A percentile compares a stretch with the other conserved stretches of the same genome.
Evolutionary conservation across 441 rosid species (phyloP).

Genomic region (Eruca vesicaria): DNA sequence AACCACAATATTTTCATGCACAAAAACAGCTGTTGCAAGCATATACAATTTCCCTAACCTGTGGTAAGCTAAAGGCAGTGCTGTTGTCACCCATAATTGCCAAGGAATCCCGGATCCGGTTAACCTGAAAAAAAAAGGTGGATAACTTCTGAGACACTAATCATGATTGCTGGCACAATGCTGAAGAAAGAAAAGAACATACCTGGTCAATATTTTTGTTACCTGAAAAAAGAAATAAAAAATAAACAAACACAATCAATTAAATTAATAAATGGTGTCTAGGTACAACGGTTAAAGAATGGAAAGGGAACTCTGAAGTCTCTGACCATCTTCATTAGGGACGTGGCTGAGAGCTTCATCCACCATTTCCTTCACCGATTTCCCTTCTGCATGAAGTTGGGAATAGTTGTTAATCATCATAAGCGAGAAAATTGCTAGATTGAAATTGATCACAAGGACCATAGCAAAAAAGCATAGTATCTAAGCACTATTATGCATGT

Average conservation of each 20-base stretch:
- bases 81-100: constrained; percentile 97
- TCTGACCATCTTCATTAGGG: constrained; percentile 84
- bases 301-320: constrained; percentile 40
- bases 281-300: too few species aligned
- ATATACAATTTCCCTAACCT: too few species aligned
- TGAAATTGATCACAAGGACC: constrained; percentile 24
- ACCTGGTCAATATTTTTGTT: constrained; percentile 91
- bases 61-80: constrained; percentile 98
- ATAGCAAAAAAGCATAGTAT: too few species aligned
- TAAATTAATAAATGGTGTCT: too few species aligned
- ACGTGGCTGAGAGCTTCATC: constrained; percentile 86
- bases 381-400: constrained; percentile 67
- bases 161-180: constrained; percentile 9
- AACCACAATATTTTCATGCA: background rate
- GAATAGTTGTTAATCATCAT: constrained; percentile 24
- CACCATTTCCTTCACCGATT: constrained; percentile 97
- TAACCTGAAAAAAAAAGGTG: constrained; percentile 54
- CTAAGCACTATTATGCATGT: constrained; percentile 1
- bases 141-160: constrained; percentile 22
- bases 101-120: constrained; percentile 91
- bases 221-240: constrained; percentile 63
- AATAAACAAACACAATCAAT: constrained; percentile 25
- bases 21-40: too few species aligned
- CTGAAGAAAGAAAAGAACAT: constrained; percentile 26
- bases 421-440: constrained; percentile 11